Conservation (phyloP, 352 stramenopile genomes). For the Globisporangium ultimum region DNA sequence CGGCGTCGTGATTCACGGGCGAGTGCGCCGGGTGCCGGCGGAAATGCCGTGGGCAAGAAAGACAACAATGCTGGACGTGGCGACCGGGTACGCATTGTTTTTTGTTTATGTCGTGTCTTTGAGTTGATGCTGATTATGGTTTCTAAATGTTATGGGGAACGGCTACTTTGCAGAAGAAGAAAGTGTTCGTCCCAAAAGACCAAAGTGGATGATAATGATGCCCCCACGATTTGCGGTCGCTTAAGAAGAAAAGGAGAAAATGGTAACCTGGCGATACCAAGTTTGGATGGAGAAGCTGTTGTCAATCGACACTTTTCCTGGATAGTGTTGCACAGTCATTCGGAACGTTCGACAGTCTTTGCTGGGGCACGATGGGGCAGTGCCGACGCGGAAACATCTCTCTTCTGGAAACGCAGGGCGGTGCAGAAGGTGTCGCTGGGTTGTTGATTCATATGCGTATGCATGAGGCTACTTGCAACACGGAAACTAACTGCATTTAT, state of each 20-base stretch:
- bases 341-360: not conserved
- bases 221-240: not conserved
- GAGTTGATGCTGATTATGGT: not conserved
- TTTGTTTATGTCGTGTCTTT: not conserved
- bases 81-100: constrained; percentile 23
- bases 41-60: constrained; percentile 23
- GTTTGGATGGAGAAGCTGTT: not conserved
- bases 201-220: constrained; percentile 12
- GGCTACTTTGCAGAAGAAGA: constrained; percentile 42
- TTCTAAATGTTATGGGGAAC: not conserved
- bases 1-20: constrained; percentile 23
- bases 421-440: too few species aligned
- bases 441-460: not conserved
- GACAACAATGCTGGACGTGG: constrained; percentile 20
- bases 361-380: not conserved
- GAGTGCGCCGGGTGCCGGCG: constrained; percentile 6
- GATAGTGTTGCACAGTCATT: not conserved
- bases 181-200: constrained; percentile 62
- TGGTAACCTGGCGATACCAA: not conserved
- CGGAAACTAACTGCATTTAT: not conserved
- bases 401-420: too few species aligned
- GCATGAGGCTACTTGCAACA: not conserved
- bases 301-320: not conserved
- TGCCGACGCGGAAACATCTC: not conserved
- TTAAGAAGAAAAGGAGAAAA: not conserved